Conservation (phyloP, 306 rosid species). For the Begonia peltatifolia region DNA sequence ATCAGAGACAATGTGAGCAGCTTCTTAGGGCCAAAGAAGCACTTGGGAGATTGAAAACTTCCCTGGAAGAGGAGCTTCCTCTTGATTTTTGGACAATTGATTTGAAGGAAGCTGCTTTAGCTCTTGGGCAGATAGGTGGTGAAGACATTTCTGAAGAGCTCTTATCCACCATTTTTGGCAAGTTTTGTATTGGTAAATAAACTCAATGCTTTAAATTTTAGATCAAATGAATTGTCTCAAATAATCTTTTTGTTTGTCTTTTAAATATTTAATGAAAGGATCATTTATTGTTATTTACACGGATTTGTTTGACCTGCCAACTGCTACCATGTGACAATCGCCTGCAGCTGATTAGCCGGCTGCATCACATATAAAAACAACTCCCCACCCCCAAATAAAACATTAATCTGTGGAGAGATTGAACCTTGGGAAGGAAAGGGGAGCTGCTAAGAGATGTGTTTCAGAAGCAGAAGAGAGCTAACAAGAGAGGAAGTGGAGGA, state of each 20-base stretch:
- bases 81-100: conserved; percentile 94
- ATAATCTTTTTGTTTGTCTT: no score
- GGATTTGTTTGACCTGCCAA: no score
- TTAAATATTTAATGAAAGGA: no score
- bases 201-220: no score
- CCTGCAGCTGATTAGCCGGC: background rate
- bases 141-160: conserved; percentile 92
- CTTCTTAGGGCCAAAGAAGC: conserved; percentile 87
- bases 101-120: conserved; percentile 72
- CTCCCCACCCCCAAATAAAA: background rate
- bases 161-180: conserved; percentile 70
- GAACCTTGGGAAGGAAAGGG: background rate
- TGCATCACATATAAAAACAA: background rate
- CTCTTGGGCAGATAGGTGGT: conserved; percentile 86
- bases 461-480: conserved; percentile 24
- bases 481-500: conserved; percentile 30
- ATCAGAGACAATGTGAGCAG: conserved; percentile 95
- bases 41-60: conserved; percentile 48
- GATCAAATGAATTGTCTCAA: no score
- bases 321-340: no score
- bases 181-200: conserved; percentile 80
- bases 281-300: no score
- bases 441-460: conserved; percentile 22
- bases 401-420: background rate
- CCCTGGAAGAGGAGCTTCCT: conserved; percentile 71